Evolutionary conservation across 164 flowering plant species (phyloP).

Genomic region (Tinospora cordifolia): DNA sequence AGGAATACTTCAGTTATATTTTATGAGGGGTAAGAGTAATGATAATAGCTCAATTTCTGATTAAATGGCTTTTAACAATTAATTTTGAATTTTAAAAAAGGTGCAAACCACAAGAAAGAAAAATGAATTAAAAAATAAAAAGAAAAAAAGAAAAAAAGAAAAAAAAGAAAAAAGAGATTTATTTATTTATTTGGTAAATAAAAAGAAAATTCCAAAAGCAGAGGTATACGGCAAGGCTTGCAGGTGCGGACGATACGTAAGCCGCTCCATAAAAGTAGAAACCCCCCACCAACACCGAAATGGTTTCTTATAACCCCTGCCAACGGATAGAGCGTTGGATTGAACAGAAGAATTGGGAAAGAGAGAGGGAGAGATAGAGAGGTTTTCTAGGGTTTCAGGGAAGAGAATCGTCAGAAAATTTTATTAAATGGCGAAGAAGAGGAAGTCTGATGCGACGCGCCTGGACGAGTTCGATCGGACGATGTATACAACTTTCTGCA

Average conservation of each 20-base stretch:
- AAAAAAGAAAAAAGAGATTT: too few relatives aligned
- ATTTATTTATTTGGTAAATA: too few relatives aligned
- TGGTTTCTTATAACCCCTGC: not conserved
- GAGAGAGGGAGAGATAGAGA: not conserved
- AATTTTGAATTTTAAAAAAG: too few relatives aligned
- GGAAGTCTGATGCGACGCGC: constrained; percentile 64
- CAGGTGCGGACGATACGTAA: not conserved
- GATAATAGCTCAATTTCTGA: too few relatives aligned
- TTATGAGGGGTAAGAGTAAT: too few relatives aligned
- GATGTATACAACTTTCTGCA: constrained; percentile 72
- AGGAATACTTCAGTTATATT: too few relatives aligned
- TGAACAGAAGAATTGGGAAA: not conserved
- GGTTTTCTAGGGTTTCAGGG: constrained; percentile 6
- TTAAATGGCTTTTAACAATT: too few relatives aligned
- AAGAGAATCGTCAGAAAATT: not conserved
- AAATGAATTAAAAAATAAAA: too few relatives aligned
- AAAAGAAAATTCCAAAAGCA: too few relatives aligned
- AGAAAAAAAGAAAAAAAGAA: too few relatives aligned
- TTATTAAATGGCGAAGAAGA: constrained; percentile 65
- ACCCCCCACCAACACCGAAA: not conserved
- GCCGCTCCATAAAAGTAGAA: constrained; percentile 1
- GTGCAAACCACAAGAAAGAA: too few relatives aligned
- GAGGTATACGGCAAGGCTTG: too few relatives aligned
- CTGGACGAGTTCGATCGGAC: constrained; percentile 83
- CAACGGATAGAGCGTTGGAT: not conserved